phyloP scores from a whole-genome alignment of 2,329 filamentous ascomycete genomes.

The Xylariales sp. region DNA sequence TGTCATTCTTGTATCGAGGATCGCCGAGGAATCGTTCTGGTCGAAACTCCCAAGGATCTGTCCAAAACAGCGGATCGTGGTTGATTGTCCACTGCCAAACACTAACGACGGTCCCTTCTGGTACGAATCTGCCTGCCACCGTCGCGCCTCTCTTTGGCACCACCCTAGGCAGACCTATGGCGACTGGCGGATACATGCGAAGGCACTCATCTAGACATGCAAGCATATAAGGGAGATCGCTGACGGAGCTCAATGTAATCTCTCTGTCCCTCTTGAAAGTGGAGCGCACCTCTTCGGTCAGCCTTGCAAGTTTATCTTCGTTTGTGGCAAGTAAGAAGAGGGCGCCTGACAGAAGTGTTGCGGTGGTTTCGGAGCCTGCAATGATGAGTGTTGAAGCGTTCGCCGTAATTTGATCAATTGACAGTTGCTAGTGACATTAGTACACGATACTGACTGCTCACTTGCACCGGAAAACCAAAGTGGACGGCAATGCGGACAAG shows the following conservation, averaged over 20 bases:
- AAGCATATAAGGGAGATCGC: slow-evolving; percentile 33
- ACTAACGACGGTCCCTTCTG: slow-evolving; percentile 28
- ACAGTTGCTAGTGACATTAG: too few species aligned
- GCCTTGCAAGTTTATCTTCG: slow-evolving; percentile 25
- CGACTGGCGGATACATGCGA: slow-evolving; percentile 34
- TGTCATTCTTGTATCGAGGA: slow-evolving; percentile 26
- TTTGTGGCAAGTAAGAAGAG: slow-evolving; percentile 35
- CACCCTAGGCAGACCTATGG: slow-evolving; percentile 18
- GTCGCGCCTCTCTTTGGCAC: slow-evolving; percentile 21
- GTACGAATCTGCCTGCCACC: slow-evolving; percentile 20
- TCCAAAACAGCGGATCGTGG: slow-evolving; percentile 30
- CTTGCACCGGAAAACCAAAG: too few species aligned
- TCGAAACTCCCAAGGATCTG: slow-evolving; percentile 30
- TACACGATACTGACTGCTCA: too few species aligned
- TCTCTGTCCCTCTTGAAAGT: slow-evolving; percentile 32
- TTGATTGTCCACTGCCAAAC: slow-evolving; percentile 34
- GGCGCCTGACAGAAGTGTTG: slow-evolving; percentile 38
- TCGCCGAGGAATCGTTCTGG: slow-evolving; percentile 35
- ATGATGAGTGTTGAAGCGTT: slow-evolving; percentile 31
- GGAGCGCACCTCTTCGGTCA: slow-evolving; percentile 34
- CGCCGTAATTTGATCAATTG: slow-evolving; percentile 12
- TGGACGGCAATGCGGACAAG: too few species aligned
- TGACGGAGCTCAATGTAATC: slow-evolving; percentile 31
- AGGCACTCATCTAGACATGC: slow-evolving; percentile 39
- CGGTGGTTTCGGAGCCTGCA: slow-evolving; percentile 48